These are phyloP conservation scores for Diplodia sapinea DNA, from an alignment of 2,329 filamentous ascomycete species.

Conservation along the genomic window DNA sequence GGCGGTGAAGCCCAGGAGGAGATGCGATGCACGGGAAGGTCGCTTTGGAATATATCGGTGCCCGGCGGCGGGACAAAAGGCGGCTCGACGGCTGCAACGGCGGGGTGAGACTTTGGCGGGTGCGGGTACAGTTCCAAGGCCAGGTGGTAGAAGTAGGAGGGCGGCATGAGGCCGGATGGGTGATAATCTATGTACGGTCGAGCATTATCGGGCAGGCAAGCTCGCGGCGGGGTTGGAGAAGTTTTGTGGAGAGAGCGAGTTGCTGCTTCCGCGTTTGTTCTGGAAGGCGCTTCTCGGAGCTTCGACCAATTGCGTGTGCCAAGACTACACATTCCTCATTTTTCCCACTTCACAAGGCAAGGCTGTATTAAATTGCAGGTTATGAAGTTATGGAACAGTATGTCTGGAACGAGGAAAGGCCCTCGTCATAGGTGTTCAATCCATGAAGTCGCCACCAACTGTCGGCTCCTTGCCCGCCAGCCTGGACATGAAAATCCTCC, in stretches of 20 bases:
- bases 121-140: slow-evolving; percentile 63
- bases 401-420: too few relatives aligned
- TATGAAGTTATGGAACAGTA: neutral
- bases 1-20: slow-evolving; percentile 46
- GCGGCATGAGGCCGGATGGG: slow-evolving; percentile 41
- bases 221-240: neutral
- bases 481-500: slow-evolving; percentile 9
- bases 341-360: neutral
- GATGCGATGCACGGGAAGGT: slow-evolving; percentile 51
- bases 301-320: slow-evolving; percentile 25
- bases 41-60: slow-evolving; percentile 54
- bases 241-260: neutral
- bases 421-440: neutral
- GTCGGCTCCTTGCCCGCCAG: neutral
- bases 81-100: slow-evolving; percentile 10
- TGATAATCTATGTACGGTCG: neutral
- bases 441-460: slow-evolving; percentile 5
- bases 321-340: neutral
- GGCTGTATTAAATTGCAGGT: too few relatives aligned
- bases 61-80: slow-evolving; percentile 49
- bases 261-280: neutral
- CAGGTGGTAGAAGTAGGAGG: slow-evolving; percentile 68
- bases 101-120: slow-evolving; percentile 33
- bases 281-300: slow-evolving; percentile 18
- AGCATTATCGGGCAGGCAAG: neutral